phyloP scores from a whole-genome alignment of 2,329 filamentous ascomycete species.

The Knufia petricola region DNA sequence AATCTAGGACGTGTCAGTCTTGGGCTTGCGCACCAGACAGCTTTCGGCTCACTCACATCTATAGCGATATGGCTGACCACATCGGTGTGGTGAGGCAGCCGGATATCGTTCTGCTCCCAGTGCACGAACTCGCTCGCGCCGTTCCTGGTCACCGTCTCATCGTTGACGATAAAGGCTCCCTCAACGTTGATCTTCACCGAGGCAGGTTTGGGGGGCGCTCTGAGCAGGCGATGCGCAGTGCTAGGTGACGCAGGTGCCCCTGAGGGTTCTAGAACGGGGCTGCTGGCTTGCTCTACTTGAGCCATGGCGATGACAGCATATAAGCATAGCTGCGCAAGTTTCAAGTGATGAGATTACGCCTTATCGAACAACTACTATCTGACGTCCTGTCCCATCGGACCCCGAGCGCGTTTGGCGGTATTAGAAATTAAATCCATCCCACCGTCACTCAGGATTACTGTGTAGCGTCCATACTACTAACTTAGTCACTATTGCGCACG shows the following conservation, averaged over 20 bases:
- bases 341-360: not conserved
- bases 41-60: conserved; percentile 58
- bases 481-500: not conserved
- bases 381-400: conserved; percentile 4
- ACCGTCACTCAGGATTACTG: conserved; percentile 4
- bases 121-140: conserved; percentile 42
- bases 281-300: conserved; percentile 5
- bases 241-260: not conserved
- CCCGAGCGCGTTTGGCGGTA: conserved; percentile 1
- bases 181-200: conserved; percentile 90
- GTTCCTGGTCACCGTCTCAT: conserved; percentile 49
- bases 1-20: conserved; percentile 52
- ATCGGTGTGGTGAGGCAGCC: conserved; percentile 89
- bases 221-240: conserved; percentile 16
- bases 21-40: not conserved
- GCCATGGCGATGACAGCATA: conserved; percentile 6
- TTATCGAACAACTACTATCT: not conserved
- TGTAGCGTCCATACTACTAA: conserved; percentile 5
- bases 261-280: not conserved
- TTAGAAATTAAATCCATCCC: conserved; percentile 5
- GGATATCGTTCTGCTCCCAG: conserved; percentile 81
- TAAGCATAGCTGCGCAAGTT: conserved; percentile 6
- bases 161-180: conserved; percentile 91
- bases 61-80: conserved; percentile 95
- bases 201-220: conserved; percentile 50